Percentiles rank a stretch among this genome's conserved stretches.
Conservation (phyloP, 768 basidiomycete species). For the Terana coerulea region DNA sequence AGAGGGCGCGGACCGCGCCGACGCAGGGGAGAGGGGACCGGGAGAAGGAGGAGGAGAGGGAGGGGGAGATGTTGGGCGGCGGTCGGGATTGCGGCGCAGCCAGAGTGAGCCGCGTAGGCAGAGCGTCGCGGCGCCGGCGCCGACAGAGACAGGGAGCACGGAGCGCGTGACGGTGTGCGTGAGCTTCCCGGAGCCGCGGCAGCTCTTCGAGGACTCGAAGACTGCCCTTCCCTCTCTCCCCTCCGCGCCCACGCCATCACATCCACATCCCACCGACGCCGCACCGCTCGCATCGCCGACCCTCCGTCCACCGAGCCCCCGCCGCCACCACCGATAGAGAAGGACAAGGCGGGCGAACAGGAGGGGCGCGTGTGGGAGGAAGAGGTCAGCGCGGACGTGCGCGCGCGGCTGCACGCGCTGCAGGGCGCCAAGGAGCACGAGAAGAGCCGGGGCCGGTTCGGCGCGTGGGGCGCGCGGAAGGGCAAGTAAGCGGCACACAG, state of each 20-base stretch:
- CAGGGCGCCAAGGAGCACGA: neutral
- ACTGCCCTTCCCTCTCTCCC: neutral
- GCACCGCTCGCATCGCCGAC: too few species aligned
- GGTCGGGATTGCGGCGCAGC: too few species aligned
- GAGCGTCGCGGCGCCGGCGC: too few species aligned
- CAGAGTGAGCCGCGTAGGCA: too few species aligned
- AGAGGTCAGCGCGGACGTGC: conserved; percentile 1
- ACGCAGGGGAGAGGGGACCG: too few species aligned
- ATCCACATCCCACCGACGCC: neutral
- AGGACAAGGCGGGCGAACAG: neutral
- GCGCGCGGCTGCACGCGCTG: neutral
- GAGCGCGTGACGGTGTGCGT: neutral
- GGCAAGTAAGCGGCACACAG: neutral
- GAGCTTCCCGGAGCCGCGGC: conserved; percentile 10
- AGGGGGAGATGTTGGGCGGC: too few species aligned
- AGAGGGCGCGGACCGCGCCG: neutral
- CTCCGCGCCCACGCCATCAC: neutral
- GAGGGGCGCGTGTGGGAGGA: conserved; percentile 8
- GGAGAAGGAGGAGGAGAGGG: neutral
- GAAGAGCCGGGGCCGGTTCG: neutral
- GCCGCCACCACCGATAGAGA: neutral
- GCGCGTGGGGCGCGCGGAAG: neutral
- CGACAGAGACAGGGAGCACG: too few species aligned
- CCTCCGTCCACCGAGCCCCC: neutral
- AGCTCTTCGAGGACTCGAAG: conserved; percentile 3